Percentiles rank a stretch among this genome's conserved stretches.
Evolutionary conservation across 768 basidiomycete genomes (phyloP).

Genomic region (Omphalotus guepiniiformis): DNA sequence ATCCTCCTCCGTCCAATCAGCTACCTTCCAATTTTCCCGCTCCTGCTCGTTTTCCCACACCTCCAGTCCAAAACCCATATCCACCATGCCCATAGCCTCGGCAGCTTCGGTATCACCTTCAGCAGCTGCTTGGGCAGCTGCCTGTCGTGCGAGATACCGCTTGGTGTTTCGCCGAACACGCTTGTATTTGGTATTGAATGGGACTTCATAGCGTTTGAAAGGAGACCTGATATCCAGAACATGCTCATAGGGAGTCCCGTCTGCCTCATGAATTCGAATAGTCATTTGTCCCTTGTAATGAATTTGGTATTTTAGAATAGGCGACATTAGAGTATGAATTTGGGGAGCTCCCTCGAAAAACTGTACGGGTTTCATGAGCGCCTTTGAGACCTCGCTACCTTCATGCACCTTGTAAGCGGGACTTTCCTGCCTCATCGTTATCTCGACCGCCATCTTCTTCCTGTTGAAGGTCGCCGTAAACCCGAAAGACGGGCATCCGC

Average conservation of each 20-base stretch:
- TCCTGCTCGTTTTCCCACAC: conserved; percentile 96
- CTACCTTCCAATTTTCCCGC: conserved; percentile 92
- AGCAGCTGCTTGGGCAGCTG: conserved; percentile 88
- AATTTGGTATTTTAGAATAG: conserved; percentile 5
- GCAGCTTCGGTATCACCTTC: conserved; percentile 90
- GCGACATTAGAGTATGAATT: not conserved
- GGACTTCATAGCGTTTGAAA: conserved; percentile 95
- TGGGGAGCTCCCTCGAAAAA: conserved; percentile 73
- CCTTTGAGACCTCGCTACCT: conserved; percentile 60
- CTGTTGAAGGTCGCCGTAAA: conserved; percentile 92
- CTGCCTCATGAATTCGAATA: conserved; percentile 97
- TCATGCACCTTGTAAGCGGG: conserved; percentile 74
- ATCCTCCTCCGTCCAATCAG: conserved; percentile 97
- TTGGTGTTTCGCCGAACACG: conserved; percentile 94
- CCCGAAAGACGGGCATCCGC: conserved; percentile 88
- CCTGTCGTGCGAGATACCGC: conserved; percentile 90
- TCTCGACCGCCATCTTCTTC: conserved; percentile 98
- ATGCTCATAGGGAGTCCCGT: conserved; percentile 98
- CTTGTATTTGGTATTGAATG: conserved; percentile 98
- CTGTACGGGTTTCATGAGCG: conserved; percentile 74
- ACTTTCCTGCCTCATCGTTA: conserved; percentile 86
- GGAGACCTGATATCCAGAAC: conserved; percentile 84
- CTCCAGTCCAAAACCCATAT: conserved; percentile 90
- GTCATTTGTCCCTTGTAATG: conserved; percentile 88
- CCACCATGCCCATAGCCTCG: conserved; percentile 90